phyloP scores from a whole-genome alignment of 441 rosid species.

The Jatropha multifida region DNA sequence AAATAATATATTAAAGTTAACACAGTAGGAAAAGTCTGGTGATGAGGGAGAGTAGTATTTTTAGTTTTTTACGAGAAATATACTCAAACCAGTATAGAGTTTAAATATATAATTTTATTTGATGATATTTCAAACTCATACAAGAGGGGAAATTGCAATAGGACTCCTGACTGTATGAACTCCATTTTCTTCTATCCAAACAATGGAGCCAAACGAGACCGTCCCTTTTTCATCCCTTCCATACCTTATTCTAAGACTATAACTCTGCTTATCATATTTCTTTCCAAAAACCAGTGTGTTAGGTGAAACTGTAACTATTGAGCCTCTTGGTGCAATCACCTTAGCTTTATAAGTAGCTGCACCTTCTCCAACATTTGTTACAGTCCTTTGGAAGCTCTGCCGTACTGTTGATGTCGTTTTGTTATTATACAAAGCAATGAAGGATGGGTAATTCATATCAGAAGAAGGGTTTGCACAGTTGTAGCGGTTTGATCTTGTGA shows the following conservation, averaged over 20 bases:
- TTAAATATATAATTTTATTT: no score
- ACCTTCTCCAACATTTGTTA: slow-evolving; percentile 42
- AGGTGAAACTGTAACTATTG: slow-evolving; percentile 32
- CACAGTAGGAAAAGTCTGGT: no score
- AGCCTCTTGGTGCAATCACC: slow-evolving; percentile 27
- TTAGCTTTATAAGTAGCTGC: slow-evolving; percentile 32
- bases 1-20: no score
- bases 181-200: slow-evolving; percentile 42
- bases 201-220: slow-evolving; percentile 38
- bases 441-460: slow-evolving; percentile 58
- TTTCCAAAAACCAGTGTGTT: slow-evolving; percentile 28
- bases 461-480: slow-evolving; percentile 30
- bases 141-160: slow-evolving; percentile 32
- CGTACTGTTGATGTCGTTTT: neutral
- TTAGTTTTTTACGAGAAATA: no score
- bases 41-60: no score
- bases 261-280: slow-evolving; percentile 36
- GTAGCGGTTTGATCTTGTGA: slow-evolving; percentile 35
- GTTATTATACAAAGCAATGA: slow-evolving; percentile 35
- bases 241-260: slow-evolving; percentile 22
- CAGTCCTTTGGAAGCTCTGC: slow-evolving; percentile 30
- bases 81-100: no score
- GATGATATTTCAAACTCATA: neutral
- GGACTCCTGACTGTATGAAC: slow-evolving; percentile 41
- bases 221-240: neutral